Conservation (phyloP, 345 rosid species). For the Pugionium dolabratum region DNA sequence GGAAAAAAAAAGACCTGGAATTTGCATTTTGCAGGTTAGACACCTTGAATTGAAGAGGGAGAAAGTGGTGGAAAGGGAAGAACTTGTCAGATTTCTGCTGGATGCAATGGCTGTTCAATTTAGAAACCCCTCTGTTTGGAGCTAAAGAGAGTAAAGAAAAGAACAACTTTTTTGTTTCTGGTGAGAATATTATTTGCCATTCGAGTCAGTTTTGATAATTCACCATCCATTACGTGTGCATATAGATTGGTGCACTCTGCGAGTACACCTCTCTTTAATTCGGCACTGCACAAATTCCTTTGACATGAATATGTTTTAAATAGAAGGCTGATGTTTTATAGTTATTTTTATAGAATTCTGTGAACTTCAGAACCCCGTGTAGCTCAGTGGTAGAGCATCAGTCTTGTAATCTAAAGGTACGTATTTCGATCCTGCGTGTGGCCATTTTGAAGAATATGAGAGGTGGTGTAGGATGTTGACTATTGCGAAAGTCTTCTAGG, state of each 20-base stretch:
- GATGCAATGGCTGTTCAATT: conserved; percentile 74
- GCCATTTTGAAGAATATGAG: not conserved
- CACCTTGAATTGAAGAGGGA: conserved; percentile 80
- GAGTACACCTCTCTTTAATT: too few species aligned
- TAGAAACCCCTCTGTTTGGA: conserved; percentile 75
- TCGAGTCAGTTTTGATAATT: conserved; percentile 15
- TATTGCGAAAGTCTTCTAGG: too few species aligned
- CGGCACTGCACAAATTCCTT: too few species aligned
- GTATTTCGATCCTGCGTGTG: conserved; percentile 60
- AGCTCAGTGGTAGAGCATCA: conserved; percentile 93
- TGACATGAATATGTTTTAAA: too few species aligned
- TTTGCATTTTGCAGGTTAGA: conserved; percentile 55
- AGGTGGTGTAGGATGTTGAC: not conserved
- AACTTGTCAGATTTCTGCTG: conserved; percentile 65
- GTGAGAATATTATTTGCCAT: not conserved
- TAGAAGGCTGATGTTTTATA: too few species aligned
- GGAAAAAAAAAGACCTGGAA: not conserved
- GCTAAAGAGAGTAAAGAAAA: conserved; percentile 37
- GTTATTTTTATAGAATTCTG: not conserved
- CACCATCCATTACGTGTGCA: not conserved
- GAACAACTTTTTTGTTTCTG: conserved; percentile 5
- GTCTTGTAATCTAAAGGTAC: conserved; percentile 85
- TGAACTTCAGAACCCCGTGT: conserved; percentile 47
- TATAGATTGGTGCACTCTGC: too few species aligned
- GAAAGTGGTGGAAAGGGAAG: conserved; percentile 70